Conservation (phyloP, 495 filamentous ascomycete genomes). For the Trichocladium antarcticum region DNA sequence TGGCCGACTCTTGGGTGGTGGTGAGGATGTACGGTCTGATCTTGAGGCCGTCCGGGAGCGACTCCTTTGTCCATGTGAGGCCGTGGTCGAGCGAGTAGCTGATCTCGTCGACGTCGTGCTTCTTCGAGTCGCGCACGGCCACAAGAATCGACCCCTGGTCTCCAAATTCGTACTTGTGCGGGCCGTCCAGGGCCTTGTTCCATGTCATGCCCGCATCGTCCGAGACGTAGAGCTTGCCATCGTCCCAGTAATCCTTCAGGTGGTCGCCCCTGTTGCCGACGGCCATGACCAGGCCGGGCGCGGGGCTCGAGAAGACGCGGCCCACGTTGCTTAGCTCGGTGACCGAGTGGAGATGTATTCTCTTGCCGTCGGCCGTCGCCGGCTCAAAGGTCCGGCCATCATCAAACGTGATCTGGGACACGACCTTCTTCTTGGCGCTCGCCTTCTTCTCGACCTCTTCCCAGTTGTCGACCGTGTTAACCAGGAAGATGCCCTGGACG, state of each 20-base stretch:
- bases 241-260: constrained; percentile 48
- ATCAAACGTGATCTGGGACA: constrained; percentile 81
- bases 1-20: constrained; percentile 82
- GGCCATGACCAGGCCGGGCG: constrained; percentile 86
- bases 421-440: constrained; percentile 49
- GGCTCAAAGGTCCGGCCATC: constrained; percentile 69
- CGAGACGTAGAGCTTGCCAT: constrained; percentile 74
- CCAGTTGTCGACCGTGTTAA: constrained; percentile 83
- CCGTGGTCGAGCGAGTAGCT: constrained; percentile 82
- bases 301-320: constrained; percentile 84
- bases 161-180: constrained; percentile 91
- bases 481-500: constrained; percentile 82
- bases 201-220: constrained; percentile 85
- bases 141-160: constrained; percentile 81
- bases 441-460: constrained; percentile 52
- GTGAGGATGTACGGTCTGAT: constrained; percentile 60
- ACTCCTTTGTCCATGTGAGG: constrained; percentile 56
- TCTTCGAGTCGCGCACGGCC: constrained; percentile 63
- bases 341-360: constrained; percentile 80
- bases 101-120: constrained; percentile 43
- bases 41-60: constrained; percentile 50
- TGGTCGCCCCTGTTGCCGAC: constrained; percentile 75
- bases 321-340: constrained; percentile 69
- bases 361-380: constrained; percentile 44
- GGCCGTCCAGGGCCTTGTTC: constrained; percentile 58